Evolutionary conservation across 1,284 basidiomycete species (phyloP), one percentile per base, ranked within the genome.

Genomic region (Pholiota adiposa): DNA sequence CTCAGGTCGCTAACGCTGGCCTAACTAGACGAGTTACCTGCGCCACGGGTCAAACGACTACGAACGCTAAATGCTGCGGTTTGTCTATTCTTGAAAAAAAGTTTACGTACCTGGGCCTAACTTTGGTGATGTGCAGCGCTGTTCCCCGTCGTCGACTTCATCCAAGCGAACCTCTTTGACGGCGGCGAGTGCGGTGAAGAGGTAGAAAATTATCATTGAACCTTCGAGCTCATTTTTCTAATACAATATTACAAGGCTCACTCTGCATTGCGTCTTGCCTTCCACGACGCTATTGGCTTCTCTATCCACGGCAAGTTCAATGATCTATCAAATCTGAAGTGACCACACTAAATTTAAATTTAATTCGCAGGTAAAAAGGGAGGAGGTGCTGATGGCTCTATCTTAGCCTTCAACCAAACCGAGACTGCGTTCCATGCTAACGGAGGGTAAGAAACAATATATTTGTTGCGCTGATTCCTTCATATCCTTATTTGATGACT

Each of bases 241-340:
- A 16, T 43, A n/a, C 33, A 21, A 25, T 3, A 4, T 4, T 31
- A 11, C 21, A 11, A 72, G 69, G 67, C 66, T 11, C 79, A 78
- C 62, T 76, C 77, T 49, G 71, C 76, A 16, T 65, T 80, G 44
- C 75, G 78, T 40, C 67, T 80, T 23, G 72, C 77, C 8, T 79
- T 80, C 72, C 78, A 80, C 65, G 79, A 80, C 50, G 77, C 76
- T 18, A 77, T 79, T 46, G 79, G 75, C 1, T 76, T 73, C 62
- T 78, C 78, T n/a, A 61, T 66, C 51, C 63, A 66, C 29, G 65
- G 63, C 56, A 40, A 29, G 58, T n/a, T 44, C 9, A n/a, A 4
- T 38, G 9, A 18, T 19, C 12, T 21, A 9, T 19, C n/a, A 5
- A 54, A 1, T 31, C 14, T 9, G 5, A 36, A 12, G 19, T 33